These are phyloP conservation scores for Glycine latifolia DNA, from an alignment of 306 rosid genomes.

Conservation along the genomic window DNA sequence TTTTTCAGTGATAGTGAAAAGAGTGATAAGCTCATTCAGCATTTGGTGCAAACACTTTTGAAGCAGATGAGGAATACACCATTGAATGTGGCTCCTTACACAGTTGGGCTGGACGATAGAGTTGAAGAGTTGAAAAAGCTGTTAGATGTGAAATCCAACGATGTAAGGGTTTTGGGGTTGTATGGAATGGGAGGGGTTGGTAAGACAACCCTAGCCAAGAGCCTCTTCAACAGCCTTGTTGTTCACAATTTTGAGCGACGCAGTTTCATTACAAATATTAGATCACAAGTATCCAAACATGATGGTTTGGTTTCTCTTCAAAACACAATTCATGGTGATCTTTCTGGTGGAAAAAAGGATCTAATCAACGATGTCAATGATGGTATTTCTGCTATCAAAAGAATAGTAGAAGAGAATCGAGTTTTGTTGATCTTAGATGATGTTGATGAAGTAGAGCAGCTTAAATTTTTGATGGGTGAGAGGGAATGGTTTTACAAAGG, in stretches of 20 bases:
- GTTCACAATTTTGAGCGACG: conserved; percentile 43
- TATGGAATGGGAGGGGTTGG: conserved; percentile 69
- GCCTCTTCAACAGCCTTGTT: conserved; percentile 55
- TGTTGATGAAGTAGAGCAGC: conserved; percentile 49
- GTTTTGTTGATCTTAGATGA: conserved; percentile 69
- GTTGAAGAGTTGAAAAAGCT: conserved; percentile 41
- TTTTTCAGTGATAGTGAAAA: conserved; percentile 37
- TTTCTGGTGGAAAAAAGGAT: conserved; percentile 14
- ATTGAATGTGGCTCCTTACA: conserved; percentile 39
- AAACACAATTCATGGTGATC: conserved; percentile 31
- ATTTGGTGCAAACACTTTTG: conserved; percentile 49
- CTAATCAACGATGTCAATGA: conserved; percentile 14
- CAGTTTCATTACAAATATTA: conserved; percentile 57
- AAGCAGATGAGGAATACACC: conserved; percentile 59
- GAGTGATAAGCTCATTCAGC: conserved; percentile 34
- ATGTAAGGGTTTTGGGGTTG: conserved; percentile 52
- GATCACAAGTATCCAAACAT: conserved; percentile 42
- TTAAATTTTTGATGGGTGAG: conserved; percentile 41
- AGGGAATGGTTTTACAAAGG: conserved; percentile 59
- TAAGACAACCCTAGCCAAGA: conserved; percentile 68
- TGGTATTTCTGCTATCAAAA: conserved; percentile 41
- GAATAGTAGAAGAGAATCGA: conserved; percentile 37
- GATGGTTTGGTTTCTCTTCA: conserved; percentile 55
- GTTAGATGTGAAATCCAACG: conserved; percentile 55
- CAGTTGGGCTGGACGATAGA: conserved; percentile 62